A percentile compares a stretch with the other conserved stretches of the same genome.
phyloP scores from a whole-genome alignment of 2,329 filamentous ascomycete species.

The Diaporthe helianthi region DNA sequence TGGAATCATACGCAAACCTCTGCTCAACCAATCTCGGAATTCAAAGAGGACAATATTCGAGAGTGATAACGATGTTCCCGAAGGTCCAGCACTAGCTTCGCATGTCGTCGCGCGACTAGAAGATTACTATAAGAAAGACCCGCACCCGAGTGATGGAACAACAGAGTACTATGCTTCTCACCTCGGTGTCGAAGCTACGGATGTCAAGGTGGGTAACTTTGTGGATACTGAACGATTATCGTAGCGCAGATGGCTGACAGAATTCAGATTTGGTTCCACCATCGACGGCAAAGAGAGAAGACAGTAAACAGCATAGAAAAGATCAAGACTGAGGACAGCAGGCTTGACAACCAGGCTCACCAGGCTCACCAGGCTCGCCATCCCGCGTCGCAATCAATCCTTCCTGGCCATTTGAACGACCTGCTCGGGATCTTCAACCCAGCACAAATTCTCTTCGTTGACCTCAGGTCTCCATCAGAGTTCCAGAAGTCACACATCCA shows the following conservation, averaged over 20 bases:
- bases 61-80: slow-evolving; percentile 46
- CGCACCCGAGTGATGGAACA: slow-evolving; percentile 56
- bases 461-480: slow-evolving; percentile 54
- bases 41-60: slow-evolving; percentile 49
- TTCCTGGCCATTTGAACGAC: slow-evolving; percentile 57
- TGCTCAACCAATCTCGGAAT: slow-evolving; percentile 54
- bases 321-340: slow-evolving; percentile 49
- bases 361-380: slow-evolving; percentile 38
- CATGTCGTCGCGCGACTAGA: slow-evolving; percentile 60
- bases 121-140: slow-evolving; percentile 58
- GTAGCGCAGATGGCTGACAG: background rate
- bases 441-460: slow-evolving; percentile 55
- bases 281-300: slow-evolving; percentile 57
- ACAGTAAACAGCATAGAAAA: slow-evolving; percentile 54
- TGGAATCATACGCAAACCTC: slow-evolving; percentile 49
- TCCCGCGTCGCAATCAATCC: slow-evolving; percentile 54
- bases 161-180: slow-evolving; percentile 62
- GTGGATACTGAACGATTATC: background rate
- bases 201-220: slow-evolving; percentile 52
- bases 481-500: slow-evolving; percentile 60
- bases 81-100: slow-evolving; percentile 54
- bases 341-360: slow-evolving; percentile 36
- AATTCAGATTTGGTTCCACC: slow-evolving; percentile 57
- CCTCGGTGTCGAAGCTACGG: slow-evolving; percentile 56
- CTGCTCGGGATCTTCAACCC: slow-evolving; percentile 58